These are phyloP conservation scores for Strigomonas culicis DNA, from an alignment of 208 protist genomes.

Conservation along the genomic window DNA sequence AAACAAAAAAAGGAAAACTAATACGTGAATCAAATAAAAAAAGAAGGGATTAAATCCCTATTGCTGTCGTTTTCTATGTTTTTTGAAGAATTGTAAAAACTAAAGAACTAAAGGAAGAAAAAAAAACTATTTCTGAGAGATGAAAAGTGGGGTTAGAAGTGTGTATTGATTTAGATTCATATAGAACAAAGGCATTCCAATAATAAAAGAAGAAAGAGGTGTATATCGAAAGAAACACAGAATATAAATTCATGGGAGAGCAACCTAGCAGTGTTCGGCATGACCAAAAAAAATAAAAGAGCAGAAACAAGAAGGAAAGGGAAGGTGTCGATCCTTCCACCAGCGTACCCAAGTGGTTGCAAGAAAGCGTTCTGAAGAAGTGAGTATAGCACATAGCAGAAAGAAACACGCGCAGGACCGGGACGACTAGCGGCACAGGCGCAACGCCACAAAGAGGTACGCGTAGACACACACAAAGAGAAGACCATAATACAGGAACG, in stretches of 20 bases:
- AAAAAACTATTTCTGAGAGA: background rate
- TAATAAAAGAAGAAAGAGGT: no score
- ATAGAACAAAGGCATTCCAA: background rate
- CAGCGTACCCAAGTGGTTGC: no score
- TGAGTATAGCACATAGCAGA: no score
- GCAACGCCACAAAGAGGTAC: no score
- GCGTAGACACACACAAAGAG: no score
- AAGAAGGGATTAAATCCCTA: background rate
- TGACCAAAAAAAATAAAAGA: background rate
- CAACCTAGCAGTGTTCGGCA: background rate
- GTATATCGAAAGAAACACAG: background rate
- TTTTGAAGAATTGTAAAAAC: background rate
- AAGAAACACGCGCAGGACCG: no score
- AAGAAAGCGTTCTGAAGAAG: no score
- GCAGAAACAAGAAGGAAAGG: background rate
- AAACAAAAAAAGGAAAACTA: constrained; percentile 1
- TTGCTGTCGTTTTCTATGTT: no score
- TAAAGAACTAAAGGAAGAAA: background rate
- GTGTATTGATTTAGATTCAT: background rate
- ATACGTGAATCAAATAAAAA: constrained; percentile 5
- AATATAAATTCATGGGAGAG: background rate
- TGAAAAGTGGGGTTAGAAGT: constrained; percentile 1
- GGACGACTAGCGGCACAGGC: no score
- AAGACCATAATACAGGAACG: no score
- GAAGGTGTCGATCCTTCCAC: background rate